phyloP scores from a whole-genome alignment of 2,329 filamentous ascomycete species.

The Polytolypa hystricis region DNA sequence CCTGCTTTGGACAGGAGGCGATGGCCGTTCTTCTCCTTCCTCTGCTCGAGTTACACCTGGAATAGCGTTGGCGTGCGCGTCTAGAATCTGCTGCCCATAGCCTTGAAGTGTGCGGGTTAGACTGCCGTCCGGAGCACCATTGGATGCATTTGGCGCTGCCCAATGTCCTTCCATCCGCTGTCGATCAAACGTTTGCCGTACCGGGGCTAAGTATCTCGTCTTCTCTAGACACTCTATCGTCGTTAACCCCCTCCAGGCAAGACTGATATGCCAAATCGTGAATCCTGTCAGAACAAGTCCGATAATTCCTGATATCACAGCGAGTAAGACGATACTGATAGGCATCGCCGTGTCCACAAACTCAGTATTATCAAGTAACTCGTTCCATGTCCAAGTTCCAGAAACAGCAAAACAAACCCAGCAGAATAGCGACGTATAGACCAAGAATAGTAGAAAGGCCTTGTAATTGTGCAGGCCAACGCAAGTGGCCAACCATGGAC shows the following conservation, averaged over 20 bases:
- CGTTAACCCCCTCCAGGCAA: constrained; percentile 70
- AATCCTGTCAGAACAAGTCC: constrained; percentile 81
- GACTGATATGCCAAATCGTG: constrained; percentile 79
- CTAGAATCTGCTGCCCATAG: constrained; percentile 62
- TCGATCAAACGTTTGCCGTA: constrained; percentile 59
- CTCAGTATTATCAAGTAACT: constrained; percentile 59
- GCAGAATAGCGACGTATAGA: constrained; percentile 81
- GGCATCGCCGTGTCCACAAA: constrained; percentile 70
- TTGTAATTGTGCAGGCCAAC: constrained; percentile 94
- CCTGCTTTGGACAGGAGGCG: constrained; percentile 19
- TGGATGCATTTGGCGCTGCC: constrained; percentile 16
- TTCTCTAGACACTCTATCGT: constrained; percentile 96
- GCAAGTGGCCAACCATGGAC: constrained; percentile 93
- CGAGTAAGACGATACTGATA: constrained; percentile 81
- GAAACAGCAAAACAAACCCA: constrained; percentile 69
- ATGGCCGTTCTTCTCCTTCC: constrained; percentile 58
- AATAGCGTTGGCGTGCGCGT: constrained; percentile 70
- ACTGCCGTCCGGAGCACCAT: constrained; percentile 22
- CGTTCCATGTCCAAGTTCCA: constrained; percentile 70
- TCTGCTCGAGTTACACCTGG: constrained; percentile 71
- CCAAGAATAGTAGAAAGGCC: constrained; percentile 80
- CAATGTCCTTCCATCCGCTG: constrained; percentile 41
- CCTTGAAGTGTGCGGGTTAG: constrained; percentile 40
- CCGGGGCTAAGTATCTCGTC: constrained; percentile 78
- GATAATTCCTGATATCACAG: constrained; percentile 81